Base-by-base conservation (phyloP, 1,284 basidiomycete genomes). In the Sporisorium iseilematis-ciliati region DNA sequence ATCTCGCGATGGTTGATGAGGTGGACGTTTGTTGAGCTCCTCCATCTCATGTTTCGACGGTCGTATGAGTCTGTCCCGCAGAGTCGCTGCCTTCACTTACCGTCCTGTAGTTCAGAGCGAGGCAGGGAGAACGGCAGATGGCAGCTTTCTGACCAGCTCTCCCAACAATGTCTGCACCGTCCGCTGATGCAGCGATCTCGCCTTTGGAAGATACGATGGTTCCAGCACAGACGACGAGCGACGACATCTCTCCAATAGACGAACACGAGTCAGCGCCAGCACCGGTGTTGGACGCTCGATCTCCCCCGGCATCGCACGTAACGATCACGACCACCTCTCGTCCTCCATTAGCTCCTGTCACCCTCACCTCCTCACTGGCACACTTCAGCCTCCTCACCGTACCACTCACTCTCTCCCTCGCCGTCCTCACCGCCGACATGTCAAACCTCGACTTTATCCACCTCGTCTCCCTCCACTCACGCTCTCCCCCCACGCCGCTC, bases 381-480 rank as follows among this genome's bases (percentile, higher is more conserved):
- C 59, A 49, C 18, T 57, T 60, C 50, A 23, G 42, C 42, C 38
- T 29, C 23, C 16, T 62, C 54, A 49, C 57, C 29, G 50, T 67
- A 2, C 65, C 65, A 8, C 58, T 67, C 5, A 42, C 58, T 2
- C 59, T 67, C 20, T 45, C 57, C 14, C 25, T 67, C 16, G 59
- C 50, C n/a, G 35, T 67, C 38, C 40, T 61, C 35, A 61, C 54
- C 4, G 65, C 59, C 42, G 58, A 67, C 50, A 48, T 57, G 57
- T 67, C 49, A 42, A 67, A 67, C 29, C 59, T 67, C 21, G 65
- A 67, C 31, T 67, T 67, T 51, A 31, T 67, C n/a, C 65, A 57
- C 18, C 45, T 67, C 1, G 52, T 62, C 20, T 35, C 48, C 6
- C 50, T 49, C 31, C 16, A 43, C 11, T n/a, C 45, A 1, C 14